These are phyloP conservation scores for Ophiostoma populinum DNA, from an alignment of 2,329 filamentous ascomycete species.

Conservation along the genomic window DNA sequence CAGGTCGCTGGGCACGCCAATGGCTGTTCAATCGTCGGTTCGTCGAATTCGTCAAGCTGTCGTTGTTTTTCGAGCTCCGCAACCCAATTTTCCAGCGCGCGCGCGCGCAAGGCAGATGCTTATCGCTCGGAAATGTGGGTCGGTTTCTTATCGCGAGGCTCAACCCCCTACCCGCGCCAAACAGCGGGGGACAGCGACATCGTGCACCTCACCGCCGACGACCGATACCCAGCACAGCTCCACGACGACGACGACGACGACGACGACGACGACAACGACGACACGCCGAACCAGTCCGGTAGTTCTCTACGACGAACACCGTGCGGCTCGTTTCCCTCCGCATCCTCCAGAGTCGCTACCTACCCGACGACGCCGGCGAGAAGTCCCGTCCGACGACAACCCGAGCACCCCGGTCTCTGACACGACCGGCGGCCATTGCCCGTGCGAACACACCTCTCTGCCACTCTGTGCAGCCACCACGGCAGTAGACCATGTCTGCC, in stretches of 20 bases:
- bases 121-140: conserved; percentile 7
- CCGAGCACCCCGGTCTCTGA: too few relatives aligned
- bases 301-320: too few relatives aligned
- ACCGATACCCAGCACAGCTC: neutral
- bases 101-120: conserved; percentile 4
- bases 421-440: too few relatives aligned
- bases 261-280: neutral
- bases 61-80: conserved; percentile 6
- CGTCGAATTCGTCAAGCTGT: neutral
- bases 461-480: neutral
- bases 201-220: conserved; percentile 1
- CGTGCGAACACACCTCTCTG: too few relatives aligned
- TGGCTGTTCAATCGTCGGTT: neutral
- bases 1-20: too few relatives aligned
- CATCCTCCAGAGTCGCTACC: too few relatives aligned
- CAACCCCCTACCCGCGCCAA: conserved; percentile 1
- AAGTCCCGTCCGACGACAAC: too few relatives aligned
- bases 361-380: too few relatives aligned
- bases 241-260: neutral
- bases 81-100: conserved; percentile 9
- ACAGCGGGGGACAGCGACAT: neutral
- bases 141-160: conserved; percentile 3
- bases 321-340: too few relatives aligned
- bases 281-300: neutral
- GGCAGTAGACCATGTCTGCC: conserved; percentile 29